Base-by-base conservation (phyloP, 208 protist species). In the Trypanosoma caninum region DNA sequence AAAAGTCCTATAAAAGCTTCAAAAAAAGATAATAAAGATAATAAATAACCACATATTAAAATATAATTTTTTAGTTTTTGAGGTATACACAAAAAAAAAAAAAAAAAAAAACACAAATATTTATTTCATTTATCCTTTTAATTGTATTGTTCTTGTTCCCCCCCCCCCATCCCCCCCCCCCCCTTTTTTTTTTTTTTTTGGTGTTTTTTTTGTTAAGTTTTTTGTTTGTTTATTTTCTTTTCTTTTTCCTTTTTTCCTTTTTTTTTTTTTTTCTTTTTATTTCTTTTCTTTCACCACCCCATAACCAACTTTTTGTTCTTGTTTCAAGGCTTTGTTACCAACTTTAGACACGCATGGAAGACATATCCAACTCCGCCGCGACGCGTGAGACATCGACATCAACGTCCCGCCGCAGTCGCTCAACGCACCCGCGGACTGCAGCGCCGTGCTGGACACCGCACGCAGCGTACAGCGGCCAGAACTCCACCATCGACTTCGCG, bases 321-420 rank as follows among this genome's bases (percentile, higher is more conserved):
- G 22, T 59, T 14, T 52, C 31, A 42, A 64, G 25, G 35, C 42
- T 2, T 27, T 14, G 9, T 55, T 34, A 22, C 33, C 34, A 0
- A 34, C 22, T 1, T 9, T 46, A 33, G 5, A 7, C 22, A 54
- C 22, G 33, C 11, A n/a, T n/a, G n/a, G n/a, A n/a, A 25, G 3
- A 46, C 0, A 59, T 0, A 44, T 68, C 23, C 3, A 68, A 16
- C 33, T 22, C 30, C 5, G 2, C 35, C 6, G 72, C 65, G 25
- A 59, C 78, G 9, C 44, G 46, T n/a, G 65, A 37, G 23, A 87
- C 80, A 58, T 83, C 81, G n/a, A 76, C 48, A 51, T 87, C 81
- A 14, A 30, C 52, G 65, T 87, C 81, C 23, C 66, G 64, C 57
- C 80, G 69, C 57, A 88, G 63, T 20, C 50, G 62, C n/a, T 53